Evolutionary conservation across 495 filamentous ascomycete species (phyloP), one percentile per base, ranked within the genome.

Genomic region (Aspergillus cavernicola): DNA sequence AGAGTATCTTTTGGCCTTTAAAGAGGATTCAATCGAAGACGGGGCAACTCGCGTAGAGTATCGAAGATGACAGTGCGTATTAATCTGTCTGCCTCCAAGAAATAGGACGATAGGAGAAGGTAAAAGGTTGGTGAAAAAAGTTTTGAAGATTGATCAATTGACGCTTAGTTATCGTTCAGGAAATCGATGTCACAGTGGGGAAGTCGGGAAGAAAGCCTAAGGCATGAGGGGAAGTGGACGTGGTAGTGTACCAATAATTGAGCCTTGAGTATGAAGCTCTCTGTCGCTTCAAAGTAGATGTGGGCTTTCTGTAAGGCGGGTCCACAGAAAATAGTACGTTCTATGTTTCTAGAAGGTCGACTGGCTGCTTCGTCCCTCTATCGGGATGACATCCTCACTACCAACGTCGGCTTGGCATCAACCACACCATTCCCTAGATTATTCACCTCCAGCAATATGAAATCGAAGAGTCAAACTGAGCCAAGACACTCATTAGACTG

Each of bases 161-260:
- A 50, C 42, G 52, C 45, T 53, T 55, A 59, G 55, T 61, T 36
- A 46, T 46, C 24, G 35, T 43, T 61, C 58, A 55, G 29, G 56
- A 65, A 58, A 66, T 66, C 69, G 66, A 65, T 65, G 64, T 63
- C 55, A 64, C 56, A 52, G 61, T 58, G 54, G 54, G 48, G 46
- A 52, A 45, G 42, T 31, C 24, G 48, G 35, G 20, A 43, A 52
- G 47, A 32, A 31, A 48, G 16, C 33, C 31, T 19, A 20, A 44
- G 18, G n/a, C 41, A 18, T 24, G 23, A 37, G 15, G 15, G 15
- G 15, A n/a, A 18, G 13, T 24, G 23, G 19, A 36, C 28, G 22
- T 20, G n/a, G n/a, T n/a, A n/a, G n/a, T 46, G 42, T 16, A 16
- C 42, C 23, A 19, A 36, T 19, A 11, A 24, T 18, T 24, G 18